Conservation (phyloP, 192 early-diverging fungal species). For the Chytriomyces sp. region DNA sequence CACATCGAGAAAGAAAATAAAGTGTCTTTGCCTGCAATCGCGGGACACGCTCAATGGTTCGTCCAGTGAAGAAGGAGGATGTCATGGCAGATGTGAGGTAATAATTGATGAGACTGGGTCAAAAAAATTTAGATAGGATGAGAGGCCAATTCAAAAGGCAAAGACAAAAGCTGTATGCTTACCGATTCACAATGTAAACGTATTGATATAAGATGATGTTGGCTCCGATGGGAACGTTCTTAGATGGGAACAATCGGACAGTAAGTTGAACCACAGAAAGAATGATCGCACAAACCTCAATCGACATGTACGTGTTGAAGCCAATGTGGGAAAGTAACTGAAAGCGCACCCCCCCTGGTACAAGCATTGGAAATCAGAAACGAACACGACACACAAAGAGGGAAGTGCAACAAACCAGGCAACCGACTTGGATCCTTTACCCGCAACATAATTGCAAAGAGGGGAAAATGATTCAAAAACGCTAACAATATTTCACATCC, state of each 20-base stretch:
- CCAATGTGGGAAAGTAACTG: not conserved
- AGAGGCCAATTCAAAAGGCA: not conserved
- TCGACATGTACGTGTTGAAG: not conserved
- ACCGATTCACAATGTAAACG: conserved; percentile 62
- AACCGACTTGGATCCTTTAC: conserved; percentile 84
- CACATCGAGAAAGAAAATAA: not conserved
- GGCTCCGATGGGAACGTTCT: conserved; percentile 72
- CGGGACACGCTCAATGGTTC: conserved; percentile 78
- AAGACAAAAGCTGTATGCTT: not conserved
- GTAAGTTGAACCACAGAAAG: not conserved
- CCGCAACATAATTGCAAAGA: conserved; percentile 90
- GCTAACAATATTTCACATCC: conserved; percentile 83
- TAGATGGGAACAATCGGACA: not conserved
- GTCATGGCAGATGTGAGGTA: conserved; percentile 80
- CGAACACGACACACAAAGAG: conserved; percentile 18
- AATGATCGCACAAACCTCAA: conserved; percentile 2
- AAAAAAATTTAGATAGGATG: not conserved
- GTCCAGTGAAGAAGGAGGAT: conserved; percentile 75
- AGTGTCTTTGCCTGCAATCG: conserved; percentile 65
- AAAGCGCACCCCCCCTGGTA: not conserved
- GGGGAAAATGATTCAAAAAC: conserved; percentile 93
- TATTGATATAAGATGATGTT: conserved; percentile 91
- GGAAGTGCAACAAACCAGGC: conserved; percentile 65
- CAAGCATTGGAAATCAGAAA: conserved; percentile 25
- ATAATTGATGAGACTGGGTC: conserved; percentile 66